Evolutionary conservation across 1,284 basidiomycete species (phyloP), one percentile per base, ranked within the genome.

Genomic region (Ceratobasidium sp.): DNA sequence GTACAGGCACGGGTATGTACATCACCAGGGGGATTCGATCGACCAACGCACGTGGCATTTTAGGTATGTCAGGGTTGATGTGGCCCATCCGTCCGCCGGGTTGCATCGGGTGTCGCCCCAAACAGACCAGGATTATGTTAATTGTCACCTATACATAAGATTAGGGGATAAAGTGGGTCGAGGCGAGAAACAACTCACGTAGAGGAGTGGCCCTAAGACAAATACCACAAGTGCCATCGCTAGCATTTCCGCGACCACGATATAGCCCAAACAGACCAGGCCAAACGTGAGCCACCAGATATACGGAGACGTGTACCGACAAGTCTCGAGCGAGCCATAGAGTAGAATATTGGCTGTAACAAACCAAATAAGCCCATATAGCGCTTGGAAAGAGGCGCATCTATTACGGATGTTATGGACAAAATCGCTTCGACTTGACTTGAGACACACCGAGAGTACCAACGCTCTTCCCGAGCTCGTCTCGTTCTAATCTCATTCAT

Each of bases 221-320:
- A 95, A 93, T 40, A 95, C 90, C 18, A 94, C 86, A 78, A 95
- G 85, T 26, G 91, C 92, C 18, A 95, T 88, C 4, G 93, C 81
- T 77, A 94, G 84, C 66, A 95, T 90, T 84, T 95, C 93, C 58
- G 93, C 85, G 26, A 92, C 89, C 87, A 92, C 90, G 72, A 94
- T 82, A 83, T 95, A 95, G 85, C 93, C 91, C 68, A 93, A 89
- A 84, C 92, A 91, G n/a, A 95, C 85, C 80, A 95, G 90, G 51
- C 89, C 91, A 83, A 95, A 94, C 49, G 89, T 90, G 56, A 94
- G 88, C 92, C 93, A 95, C 94, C 94, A 95, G 44, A 95, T 85
- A 81, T 94, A 92, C 5, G 94, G 94, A 9, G 93, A 89, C 0
- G 91, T 87, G 78, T 87, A 84, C 26, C 93, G 91, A 80, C 94